Base-by-base conservation (phyloP, 192 early-diverging fungal genomes). In the Coemansia sp. region DNA sequence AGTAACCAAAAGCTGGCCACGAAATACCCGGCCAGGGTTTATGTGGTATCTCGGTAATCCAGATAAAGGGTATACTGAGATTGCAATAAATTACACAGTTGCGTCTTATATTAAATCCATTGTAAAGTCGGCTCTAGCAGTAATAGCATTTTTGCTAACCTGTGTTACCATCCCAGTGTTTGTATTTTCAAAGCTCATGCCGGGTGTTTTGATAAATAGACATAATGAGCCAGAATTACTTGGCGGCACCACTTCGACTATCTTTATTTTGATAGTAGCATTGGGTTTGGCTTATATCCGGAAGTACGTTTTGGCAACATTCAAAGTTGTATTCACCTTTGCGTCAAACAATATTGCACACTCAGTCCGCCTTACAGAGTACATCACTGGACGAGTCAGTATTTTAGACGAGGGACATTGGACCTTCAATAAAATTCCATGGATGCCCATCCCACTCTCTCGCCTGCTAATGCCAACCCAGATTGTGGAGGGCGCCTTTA, bases 331-430 rank as follows among this genome's bases (percentile, higher is more conserved):
- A 14, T 28, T 60, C 10, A 48, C 14, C 0, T 24, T n/a, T 5
- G 24, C 38, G 11, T 60, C 47, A 1, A 27, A 6, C 24, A 27
- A 16, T 16, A 21, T 29, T 50, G 46, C 58, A 10, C 35, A 21
- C 9, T 33, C 21, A 12, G 14, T 61, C 21, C 11, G 59, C 16
- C 19, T 61, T 12, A 61, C 59, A 19, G 49, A 61, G 28, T 53
- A 61, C 25, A 48, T 61, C 22, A 61, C 59, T 9, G 59, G 59
- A 4, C 12, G 30, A 21, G 10, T 19, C 8, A 44, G 8, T 21
- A 53, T 61, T 29, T 16, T 51, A 5, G 59, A 61, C 10, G 59
- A 61, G 14, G 59, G 59, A 0, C 24, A 23, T 11, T 61, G 59
- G 59, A 5, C 38, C 18, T 27, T 61, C 19, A 52, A 28, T 22